Conservation (phyloP, 163 green algal species). For the Smithsoniella earleae region DNA sequence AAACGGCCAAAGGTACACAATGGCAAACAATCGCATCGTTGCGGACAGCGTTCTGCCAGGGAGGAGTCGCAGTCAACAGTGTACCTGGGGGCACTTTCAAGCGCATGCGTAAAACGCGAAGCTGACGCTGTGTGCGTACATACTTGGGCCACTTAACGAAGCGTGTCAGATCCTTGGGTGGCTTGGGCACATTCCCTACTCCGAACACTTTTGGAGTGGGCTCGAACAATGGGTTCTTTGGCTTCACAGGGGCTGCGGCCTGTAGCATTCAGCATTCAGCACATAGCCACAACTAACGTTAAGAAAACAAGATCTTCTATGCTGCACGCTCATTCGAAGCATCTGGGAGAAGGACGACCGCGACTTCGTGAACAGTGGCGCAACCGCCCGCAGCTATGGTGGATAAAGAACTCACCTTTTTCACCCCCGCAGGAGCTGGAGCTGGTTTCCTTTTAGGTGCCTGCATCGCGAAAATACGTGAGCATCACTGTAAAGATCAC, state of each 20-base stretch:
- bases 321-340: no score
- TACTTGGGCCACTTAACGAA: slow-evolving; percentile 99
- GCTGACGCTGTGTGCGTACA: slow-evolving; percentile 92
- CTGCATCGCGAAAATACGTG: slow-evolving; percentile 16
- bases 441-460: slow-evolving; percentile 28
- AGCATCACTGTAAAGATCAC: no score
- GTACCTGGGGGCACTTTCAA: slow-evolving; percentile 68
- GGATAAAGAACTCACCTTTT: not conserved
- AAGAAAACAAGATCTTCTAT: no score
- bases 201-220: slow-evolving; percentile 69
- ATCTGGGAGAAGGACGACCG: no score
- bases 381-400: not conserved
- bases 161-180: slow-evolving; percentile 73
- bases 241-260: slow-evolving; percentile 48
- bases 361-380: not conserved
- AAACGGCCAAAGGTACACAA: no score
- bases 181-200: slow-evolving; percentile 52
- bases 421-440: slow-evolving; percentile 13
- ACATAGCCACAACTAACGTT: no score
- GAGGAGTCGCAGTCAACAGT: slow-evolving; percentile 19
- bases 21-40: no score
- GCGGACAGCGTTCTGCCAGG: no score
- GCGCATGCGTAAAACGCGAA: slow-evolving; percentile 82
- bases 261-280: no score
- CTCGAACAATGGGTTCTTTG: slow-evolving; percentile 78